phyloP scores from a whole-genome alignment of 768 basidiomycete species.

The Dictyophora rubrovolvata region DNA sequence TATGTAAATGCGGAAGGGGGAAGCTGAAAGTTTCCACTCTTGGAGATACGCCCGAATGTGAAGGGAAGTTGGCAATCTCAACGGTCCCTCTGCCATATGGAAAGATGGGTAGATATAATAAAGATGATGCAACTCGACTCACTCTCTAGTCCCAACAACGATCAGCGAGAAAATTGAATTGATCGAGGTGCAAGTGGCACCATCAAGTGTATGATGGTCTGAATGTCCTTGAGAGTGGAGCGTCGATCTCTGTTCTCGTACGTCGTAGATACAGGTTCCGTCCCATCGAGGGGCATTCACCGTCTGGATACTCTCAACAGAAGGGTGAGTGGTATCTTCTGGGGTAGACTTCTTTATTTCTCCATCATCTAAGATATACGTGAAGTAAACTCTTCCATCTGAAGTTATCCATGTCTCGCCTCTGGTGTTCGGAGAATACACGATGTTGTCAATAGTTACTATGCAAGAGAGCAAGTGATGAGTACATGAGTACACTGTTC shows the following conservation, averaged over 20 bases:
- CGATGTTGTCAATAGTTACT: conserved; percentile 64
- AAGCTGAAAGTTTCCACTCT: conserved; percentile 51
- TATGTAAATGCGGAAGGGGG: conserved; percentile 49
- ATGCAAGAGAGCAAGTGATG: neutral
- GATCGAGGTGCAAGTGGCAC: conserved; percentile 53
- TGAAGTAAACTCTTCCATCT: conserved; percentile 75
- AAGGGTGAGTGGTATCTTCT: neutral
- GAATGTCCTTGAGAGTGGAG: conserved; percentile 55
- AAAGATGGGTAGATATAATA: neutral
- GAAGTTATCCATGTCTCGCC: conserved; percentile 80
- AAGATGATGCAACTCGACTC: conserved; percentile 4
- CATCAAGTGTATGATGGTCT: conserved; percentile 51
- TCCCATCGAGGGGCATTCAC: conserved; percentile 36
- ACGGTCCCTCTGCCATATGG: conserved; percentile 44
- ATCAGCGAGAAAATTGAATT: conserved; percentile 76
- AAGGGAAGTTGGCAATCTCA: conserved; percentile 59
- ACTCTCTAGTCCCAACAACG: conserved; percentile 72
- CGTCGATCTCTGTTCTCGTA: conserved; percentile 65
- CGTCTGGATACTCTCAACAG: neutral
- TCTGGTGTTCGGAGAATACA: conserved; percentile 44
- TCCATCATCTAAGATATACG: conserved; percentile 43
- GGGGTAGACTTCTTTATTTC: conserved; percentile 8
- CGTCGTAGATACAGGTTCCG: conserved; percentile 68
- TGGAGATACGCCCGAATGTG: conserved; percentile 45
- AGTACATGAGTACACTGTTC: neutral